Percentiles rank a stretch among this genome's conserved stretches.
These are phyloP conservation scores for Pseudonitzschia multiseries DNA, from an alignment of 108 stramenopile genomes.

Conservation along the genomic window DNA sequence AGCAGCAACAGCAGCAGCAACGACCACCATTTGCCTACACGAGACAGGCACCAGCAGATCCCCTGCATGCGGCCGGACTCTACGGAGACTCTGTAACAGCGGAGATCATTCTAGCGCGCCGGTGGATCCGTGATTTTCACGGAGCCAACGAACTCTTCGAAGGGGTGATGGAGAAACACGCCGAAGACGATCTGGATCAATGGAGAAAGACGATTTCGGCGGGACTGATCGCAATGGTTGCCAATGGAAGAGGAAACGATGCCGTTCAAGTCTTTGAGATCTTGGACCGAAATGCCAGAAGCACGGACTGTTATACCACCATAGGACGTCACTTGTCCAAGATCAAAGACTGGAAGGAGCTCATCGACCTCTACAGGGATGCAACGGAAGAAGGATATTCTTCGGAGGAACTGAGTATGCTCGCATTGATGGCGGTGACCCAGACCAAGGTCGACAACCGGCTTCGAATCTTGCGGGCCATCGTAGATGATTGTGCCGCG, in stretches of 20 bases:
- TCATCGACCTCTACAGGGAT: slow-evolving; percentile 49
- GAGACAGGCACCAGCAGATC: background rate
- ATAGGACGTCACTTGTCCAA: slow-evolving; percentile 29
- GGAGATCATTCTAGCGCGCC: slow-evolving; percentile 27
- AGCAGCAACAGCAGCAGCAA: slow-evolving; percentile 5
- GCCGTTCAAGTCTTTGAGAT: slow-evolving; percentile 23
- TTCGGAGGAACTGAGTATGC: slow-evolving; percentile 59
- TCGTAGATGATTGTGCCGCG: slow-evolving; percentile 55
- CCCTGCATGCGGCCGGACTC: background rate
- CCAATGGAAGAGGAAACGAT: slow-evolving; percentile 18
- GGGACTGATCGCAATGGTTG: slow-evolving; percentile 20
- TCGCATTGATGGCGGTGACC: slow-evolving; percentile 64
- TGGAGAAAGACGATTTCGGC: slow-evolving; percentile 27
- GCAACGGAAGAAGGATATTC: slow-evolving; percentile 49
- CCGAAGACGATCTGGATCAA: background rate
- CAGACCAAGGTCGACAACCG: slow-evolving; percentile 48
- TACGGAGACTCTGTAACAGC: slow-evolving; percentile 27
- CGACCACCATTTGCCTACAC: background rate
- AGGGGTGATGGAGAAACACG: slow-evolving; percentile 5
- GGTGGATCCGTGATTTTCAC: slow-evolving; percentile 17
- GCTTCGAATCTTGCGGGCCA: slow-evolving; percentile 51
- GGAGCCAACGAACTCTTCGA: slow-evolving; percentile 24
- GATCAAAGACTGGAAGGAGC: slow-evolving; percentile 38
- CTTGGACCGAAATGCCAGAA: slow-evolving; percentile 11
- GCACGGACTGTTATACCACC: slow-evolving; percentile 14